Evolutionary conservation across 2,329 filamentous ascomycete species (phyloP).

Genomic region (Talaromyces sp.): DNA sequence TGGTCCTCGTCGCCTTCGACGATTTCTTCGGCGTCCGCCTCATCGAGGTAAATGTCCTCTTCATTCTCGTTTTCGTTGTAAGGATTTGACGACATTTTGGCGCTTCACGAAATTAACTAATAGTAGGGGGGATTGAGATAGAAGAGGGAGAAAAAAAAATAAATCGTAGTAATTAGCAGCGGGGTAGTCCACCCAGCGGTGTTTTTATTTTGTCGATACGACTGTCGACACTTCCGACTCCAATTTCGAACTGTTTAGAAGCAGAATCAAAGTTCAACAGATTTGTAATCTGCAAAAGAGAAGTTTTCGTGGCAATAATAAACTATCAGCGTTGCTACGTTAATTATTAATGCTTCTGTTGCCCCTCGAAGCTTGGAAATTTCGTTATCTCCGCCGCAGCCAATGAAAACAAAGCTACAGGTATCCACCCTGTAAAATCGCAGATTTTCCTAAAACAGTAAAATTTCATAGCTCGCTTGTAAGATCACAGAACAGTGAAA

Average conservation of each 20-base stretch:
- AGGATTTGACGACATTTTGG: slow-evolving; percentile 35
- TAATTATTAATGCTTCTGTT: slow-evolving; percentile 15
- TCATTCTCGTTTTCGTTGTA: slow-evolving; percentile 45
- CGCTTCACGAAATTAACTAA: not conserved
- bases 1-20: slow-evolving; percentile 65
- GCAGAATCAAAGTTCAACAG: not conserved
- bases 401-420: not conserved
- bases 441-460: slow-evolving; percentile 4
- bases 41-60: slow-evolving; percentile 69
- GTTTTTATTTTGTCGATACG: not conserved
- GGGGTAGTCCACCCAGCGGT: not conserved
- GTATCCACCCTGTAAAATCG: slow-evolving; percentile 8
- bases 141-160: not conserved
- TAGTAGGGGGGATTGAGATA: not conserved
- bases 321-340: not conserved
- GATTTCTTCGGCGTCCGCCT: slow-evolving; percentile 75
- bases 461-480: not conserved
- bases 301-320: not conserved
- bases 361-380: slow-evolving; percentile 19
- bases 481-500: not conserved
- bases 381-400: slow-evolving; percentile 2
- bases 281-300: slow-evolving; percentile 7
- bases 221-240: not conserved
- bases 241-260: not conserved
- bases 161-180: not conserved